Base-by-base conservation (phyloP, 352 stramenopile species). In the Globisporangium okanoganense region DNA sequence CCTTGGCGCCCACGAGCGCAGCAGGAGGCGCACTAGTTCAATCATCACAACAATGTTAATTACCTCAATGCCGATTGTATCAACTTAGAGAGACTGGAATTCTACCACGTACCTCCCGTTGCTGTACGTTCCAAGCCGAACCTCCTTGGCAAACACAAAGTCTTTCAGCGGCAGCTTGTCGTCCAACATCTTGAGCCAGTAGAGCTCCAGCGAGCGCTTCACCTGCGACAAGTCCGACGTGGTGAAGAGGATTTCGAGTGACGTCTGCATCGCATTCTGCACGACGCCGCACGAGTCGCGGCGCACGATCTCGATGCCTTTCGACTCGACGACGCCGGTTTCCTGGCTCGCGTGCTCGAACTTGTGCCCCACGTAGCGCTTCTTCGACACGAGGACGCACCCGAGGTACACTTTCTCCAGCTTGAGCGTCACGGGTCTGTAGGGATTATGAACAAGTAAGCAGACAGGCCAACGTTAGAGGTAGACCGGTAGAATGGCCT, bases 311-410 rank as follows among this genome's bases (percentile, higher is more conserved):
- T 98, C 95, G 24, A 98, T 79, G 7, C 95, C 95, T 76, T 98
- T 98, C 16, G 82, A 83, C 54, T 98, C 90, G 16, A 98, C 63
- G 4, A 74, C 70, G 7, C 80, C 80, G 3, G 72, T 55, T 25
- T 69, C 36, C 66, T 94, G 76, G 2, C 47, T 69, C 27, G 69
- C 58, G 40, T 67, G 72, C 59, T 97, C 91, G 64, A 87, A 97
- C 38, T 92, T 96, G 64, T 81, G 73, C 2, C 93, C 92, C 16
- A 93, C 87, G 56, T 98, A 98, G 5, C 94, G 84, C 70, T 98
- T 98, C 69, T 98, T 98, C n/a, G 89, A 96, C 4, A 97, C 88
- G 1, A 98, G 71, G 24, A 98, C 74, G 49, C 78, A 97, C 1
- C 89, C 88, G 64, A 94, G 85, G 69, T 98, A 98, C 22, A 98